Evolutionary conservation across 768 basidiomycete genomes (phyloP), one percentile per base, ranked within the genome.

Genomic region (Tulasnella sp.): DNA sequence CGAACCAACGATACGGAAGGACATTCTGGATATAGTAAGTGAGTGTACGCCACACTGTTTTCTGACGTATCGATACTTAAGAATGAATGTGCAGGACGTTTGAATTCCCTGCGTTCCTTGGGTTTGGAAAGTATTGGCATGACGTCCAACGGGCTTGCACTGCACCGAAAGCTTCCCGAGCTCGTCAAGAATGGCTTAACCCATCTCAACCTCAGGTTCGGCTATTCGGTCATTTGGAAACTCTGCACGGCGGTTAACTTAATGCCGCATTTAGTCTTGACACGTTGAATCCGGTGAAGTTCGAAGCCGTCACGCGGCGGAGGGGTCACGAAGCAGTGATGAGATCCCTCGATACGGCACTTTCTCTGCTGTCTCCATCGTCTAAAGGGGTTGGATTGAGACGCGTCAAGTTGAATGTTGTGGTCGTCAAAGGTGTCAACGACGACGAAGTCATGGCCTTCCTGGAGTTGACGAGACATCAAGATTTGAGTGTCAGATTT

Each of bases 261-360:
- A 14, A 62, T 63, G 7, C n/a, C 41, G 16, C 19, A 29, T 59
- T 59, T 73, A 92, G 91, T 76, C 81, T 95, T 77, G 93, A 95
- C 77, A 95, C 93, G 0, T 80, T 95, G 66, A 90, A 94, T 78
- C 89, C 90, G 62, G 86, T 89, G 83, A 94, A 91, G 78, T 95
- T 94, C 77, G 91, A 94, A 79, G 83, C 92, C 37, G 93, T 95
- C 82, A 90, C 94, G 1, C 85, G 92, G 37, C 85, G 94, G 14
- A 81, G 68, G 44, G 91, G 92, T 3, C 90, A 91, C 77, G 87
- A 86, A 22, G 89, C 89, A 17, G 93, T 94, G 35, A 81, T 94
- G 64, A 86, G 85, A 65, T 79, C 90, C 2, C 81, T 94, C 19
- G 81, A 89, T 47, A 80, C 82, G 26, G 92, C 92, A n/a, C 77